Evolutionary conservation across 2,329 filamentous ascomycete species (phyloP), one percentile per base, ranked within the genome.

Genomic region (Penicillium brasilianum): DNA sequence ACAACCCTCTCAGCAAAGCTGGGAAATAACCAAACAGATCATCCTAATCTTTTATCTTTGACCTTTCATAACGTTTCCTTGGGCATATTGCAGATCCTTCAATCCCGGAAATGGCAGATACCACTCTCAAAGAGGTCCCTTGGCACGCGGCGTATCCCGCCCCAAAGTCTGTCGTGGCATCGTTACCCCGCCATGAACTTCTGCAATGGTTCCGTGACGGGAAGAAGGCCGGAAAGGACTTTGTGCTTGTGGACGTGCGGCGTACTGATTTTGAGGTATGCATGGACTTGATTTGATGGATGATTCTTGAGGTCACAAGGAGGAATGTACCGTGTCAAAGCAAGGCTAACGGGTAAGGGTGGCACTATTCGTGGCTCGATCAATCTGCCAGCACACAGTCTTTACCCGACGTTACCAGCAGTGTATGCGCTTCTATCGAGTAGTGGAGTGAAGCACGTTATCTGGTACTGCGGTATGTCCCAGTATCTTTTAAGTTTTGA

Each of bases 291-390:
- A 36, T 13, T 13, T 36, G 18, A 18, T 20, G 39, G 48, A 32
- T 8, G 25, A 50, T 50, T 28, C 34, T n/a, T 14, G 5, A n/a
- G 22, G 43, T 28, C n/a, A 10, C n/a, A 36, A 34, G 16, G 16
- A 11, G 18, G 48, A 32, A 20, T 28, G 25, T 13, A 16, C 22
- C 8, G 20, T 30, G 6, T 34, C 34, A 30, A 20, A 43, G 20
- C 9, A 9, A 28, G 32, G 18, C 49, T 32, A 49, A 60, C 44
- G 20, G 9, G 10, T 30, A 3, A 69, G 84, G 87, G 88, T 28
- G 87, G 87, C 43, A 88, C 86, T 0, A 84, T 90, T 57, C 75
- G 76, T 9, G 82, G 81, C 2, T 87, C 86, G 0, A 77, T 89
- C 22, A 80, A 80, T 58, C 69, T 79, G 0, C 77, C 77, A 1